A percentile compares a stretch with the other conserved stretches of the same genome.
Conservation (phyloP, 2,329 filamentous ascomycete genomes). For the Bipolaris gigantea region DNA sequence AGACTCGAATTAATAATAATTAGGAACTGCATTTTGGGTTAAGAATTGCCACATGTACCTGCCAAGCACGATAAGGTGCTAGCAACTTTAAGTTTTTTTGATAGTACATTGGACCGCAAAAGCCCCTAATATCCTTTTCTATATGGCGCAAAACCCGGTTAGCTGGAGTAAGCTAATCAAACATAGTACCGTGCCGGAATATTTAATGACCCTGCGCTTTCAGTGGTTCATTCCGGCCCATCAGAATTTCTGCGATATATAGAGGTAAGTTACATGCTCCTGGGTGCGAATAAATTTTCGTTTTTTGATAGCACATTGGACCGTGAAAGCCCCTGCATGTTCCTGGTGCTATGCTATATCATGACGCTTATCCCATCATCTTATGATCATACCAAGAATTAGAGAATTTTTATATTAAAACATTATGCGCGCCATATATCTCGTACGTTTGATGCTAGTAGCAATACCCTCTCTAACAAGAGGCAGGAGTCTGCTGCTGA, state of each 20-base stretch:
- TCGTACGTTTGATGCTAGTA: slow-evolving; percentile 4
- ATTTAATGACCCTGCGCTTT: neutral
- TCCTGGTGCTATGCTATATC: slow-evolving; percentile 1
- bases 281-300: neutral
- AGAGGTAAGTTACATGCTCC: neutral
- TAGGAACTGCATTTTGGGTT: neutral
- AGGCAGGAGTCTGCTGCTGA: neutral
- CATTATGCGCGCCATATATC: slow-evolving; percentile 7
- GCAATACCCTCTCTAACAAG: slow-evolving; percentile 5
- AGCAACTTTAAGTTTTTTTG: slow-evolving; percentile 1
- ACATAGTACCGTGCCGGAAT: neutral
- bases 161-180: neutral
- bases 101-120: neutral
- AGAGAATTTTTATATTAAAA: slow-evolving; percentile 1
- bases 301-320: slow-evolving; percentile 3
- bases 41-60: neutral
- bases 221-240: neutral
- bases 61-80: neutral
- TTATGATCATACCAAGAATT: neutral
- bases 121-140: neutral
- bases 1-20: slow-evolving; percentile 2
- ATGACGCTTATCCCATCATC: slow-evolving; percentile 1
- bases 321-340: slow-evolving; percentile 1
- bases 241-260: neutral
- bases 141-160: neutral